These are phyloP conservation scores for Fusarium sp. DNA, from an alignment of 2,329 filamentous ascomycete genomes.

Conservation along the genomic window DNA sequence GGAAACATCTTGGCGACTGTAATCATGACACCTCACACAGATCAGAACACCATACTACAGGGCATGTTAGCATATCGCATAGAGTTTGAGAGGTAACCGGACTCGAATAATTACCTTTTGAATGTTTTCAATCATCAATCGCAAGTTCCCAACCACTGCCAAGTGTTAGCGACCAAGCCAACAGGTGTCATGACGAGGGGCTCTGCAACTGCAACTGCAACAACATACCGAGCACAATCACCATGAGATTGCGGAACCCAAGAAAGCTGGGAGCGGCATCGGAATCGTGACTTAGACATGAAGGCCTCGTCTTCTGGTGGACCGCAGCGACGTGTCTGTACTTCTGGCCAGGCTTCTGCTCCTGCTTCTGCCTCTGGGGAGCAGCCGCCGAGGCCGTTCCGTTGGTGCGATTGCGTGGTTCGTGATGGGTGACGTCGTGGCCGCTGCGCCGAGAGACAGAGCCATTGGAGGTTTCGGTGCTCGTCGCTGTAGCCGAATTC, in stretches of 20 bases:
- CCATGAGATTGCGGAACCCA: constrained; percentile 96
- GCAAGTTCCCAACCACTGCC: constrained; percentile 88
- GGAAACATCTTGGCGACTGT: constrained; percentile 79
- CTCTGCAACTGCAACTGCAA: background rate
- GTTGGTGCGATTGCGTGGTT: constrained; percentile 37
- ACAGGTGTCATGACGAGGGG: constrained; percentile 27
- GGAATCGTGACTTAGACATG: constrained; percentile 88
- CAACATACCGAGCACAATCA: constrained; percentile 81
- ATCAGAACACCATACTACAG: constrained; percentile 93
- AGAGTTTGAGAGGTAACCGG: background rate
- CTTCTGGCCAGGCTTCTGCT: constrained; percentile 57
- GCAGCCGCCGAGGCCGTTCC: constrained; percentile 41
- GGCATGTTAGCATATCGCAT: constrained; percentile 15
- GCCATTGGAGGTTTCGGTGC: constrained; percentile 48
- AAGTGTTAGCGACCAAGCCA: constrained; percentile 35
- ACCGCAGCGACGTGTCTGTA: constrained; percentile 94
- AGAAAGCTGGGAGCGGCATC: constrained; percentile 81
- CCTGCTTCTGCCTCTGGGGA: constrained; percentile 25
- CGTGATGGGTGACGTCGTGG: constrained; percentile 45
- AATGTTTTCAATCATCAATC: constrained; percentile 95
- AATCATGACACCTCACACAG: constrained; percentile 90
- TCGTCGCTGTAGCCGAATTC: constrained; percentile 57
- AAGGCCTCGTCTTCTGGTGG: constrained; percentile 77
- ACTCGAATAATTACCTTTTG: constrained; percentile 74
- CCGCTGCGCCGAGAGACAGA: constrained; percentile 43